Evolutionary conservation across 2,329 filamentous ascomycete genomes (phyloP), one percentile per base, ranked within the genome.

Genomic region (Verticillium nonalfalfae): DNA sequence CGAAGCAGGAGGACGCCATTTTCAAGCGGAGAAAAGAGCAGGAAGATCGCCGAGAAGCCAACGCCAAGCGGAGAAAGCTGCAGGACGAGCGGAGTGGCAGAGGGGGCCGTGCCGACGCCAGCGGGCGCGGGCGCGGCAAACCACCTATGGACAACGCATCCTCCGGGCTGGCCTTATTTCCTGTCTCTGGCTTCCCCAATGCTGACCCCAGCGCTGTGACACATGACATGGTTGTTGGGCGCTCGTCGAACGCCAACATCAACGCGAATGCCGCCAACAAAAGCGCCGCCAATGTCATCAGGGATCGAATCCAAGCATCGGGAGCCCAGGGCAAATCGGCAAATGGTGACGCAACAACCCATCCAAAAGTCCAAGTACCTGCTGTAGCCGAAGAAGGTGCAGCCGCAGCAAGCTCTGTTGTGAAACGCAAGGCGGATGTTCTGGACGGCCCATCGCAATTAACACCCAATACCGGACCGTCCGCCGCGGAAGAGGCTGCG

Each of bases 1-100:
- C 92, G 1, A 94, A 90, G 73, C 92, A 97, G 74, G 95, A 99
- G 78, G 91, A 96, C 73, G 87, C 87, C 14, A 99, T 99, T 62
- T 99, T 99, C 77, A 88, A 87, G 69, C 87, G 92, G 64, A 86
- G 96, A 67, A 91, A 92, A 72, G 90, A 97, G 73, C 85, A 86
- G 1, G 93, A 97, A 65, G 91, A 97, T 62, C 86, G 90, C 64
- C 87, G 89, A 64, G 90, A 93, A 68, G 91, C 91, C 45, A 89
- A 88, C 67, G 85, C 87, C 66, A 93, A 93, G 76, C 82, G 93
- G 66, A 84, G 93, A 64, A 93, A 90, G 72, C 76, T 93, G 50
- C 87, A 93, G 68, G 82, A 88, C 33, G 80, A 86, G 62, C 70
- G 73, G 36, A 74, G 76, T 56, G 71, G 68, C 7, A 70, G 72